Evolutionary conservation across 768 basidiomycete genomes (phyloP), one percentile per base, ranked within the genome.

Genomic region (Tylopilus rubrobrunneus): DNA sequence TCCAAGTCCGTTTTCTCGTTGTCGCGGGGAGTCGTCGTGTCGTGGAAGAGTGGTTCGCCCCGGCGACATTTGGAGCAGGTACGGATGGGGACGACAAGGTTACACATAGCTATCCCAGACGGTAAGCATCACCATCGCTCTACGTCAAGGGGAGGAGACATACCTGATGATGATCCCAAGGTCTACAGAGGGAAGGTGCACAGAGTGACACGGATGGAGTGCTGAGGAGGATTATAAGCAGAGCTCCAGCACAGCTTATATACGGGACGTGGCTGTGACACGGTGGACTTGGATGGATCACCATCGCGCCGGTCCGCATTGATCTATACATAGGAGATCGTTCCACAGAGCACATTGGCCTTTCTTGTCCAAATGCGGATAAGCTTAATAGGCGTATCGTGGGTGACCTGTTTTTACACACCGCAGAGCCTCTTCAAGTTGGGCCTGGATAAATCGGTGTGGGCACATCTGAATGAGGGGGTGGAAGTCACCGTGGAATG

Each of bases 61-160:
- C 48, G 50, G 34, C 33, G 58, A 41, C 67, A 69, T 49, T 70
- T 66, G 1, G 67, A 70, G 28, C 67, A 69, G 17, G 62, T 70
- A 41, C 67, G 68, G 48, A 69, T 56, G 14, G 68, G 64, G 21
- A 69, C 57, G 44, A 69, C 59, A 7, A 62, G 53, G 53, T 68
- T 70, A 39, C 67, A 69, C 67, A 69, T 69, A 12, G 51, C 57
- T 56, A n/a, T 37, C 8, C 8, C 5, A 17, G 33, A 41, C 2
- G 37, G 21, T 56, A 25, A 59, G 48, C 36, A 25, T 46, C 57
- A 7, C 12, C n/a, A 25, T 19, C 14, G 27, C 15, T 19, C 19
- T 15, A 12, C 15, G 15, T 9, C n/a, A 3, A 33, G 31, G 17
- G 7, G n/a, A 11, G 17, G 25, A 14, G 5, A 36, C 52, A 5